Conservation (phyloP, 345 rosid species). For the Salix purpurea region DNA sequence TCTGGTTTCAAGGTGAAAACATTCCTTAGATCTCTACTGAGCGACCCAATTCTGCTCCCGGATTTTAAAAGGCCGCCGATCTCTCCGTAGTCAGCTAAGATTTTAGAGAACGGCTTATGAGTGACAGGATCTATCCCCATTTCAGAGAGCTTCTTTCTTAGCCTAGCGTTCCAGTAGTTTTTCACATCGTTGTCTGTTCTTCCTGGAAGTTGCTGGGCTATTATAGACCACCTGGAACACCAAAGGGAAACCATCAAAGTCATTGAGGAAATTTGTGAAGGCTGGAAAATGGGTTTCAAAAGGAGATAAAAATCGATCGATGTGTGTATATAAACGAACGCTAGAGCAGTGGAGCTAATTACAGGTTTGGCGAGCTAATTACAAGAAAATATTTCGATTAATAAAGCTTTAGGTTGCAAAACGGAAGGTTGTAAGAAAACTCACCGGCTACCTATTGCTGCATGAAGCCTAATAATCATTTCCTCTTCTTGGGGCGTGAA, state of each 20-base stretch:
- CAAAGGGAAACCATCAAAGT: background rate
- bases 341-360: background rate
- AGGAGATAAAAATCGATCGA: background rate
- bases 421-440: background rate
- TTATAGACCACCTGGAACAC: conserved; percentile 72
- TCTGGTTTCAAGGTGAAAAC: conserved; percentile 26
- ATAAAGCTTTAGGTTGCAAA: background rate
- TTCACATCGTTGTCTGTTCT: conserved; percentile 94
- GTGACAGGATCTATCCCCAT: conserved; percentile 96
- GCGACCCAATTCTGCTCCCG: conserved; percentile 40
- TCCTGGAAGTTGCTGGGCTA: conserved; percentile 89
- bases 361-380: background rate
- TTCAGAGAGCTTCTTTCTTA: conserved; percentile 76
- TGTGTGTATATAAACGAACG: background rate
- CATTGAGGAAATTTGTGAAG: background rate
- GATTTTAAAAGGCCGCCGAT: conserved; percentile 54
- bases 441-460: conserved; percentile 89
- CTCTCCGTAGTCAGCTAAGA: conserved; percentile 80
- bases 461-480: conserved; percentile 73
- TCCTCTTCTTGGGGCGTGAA: conserved; percentile 89
- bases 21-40: conserved; percentile 39
- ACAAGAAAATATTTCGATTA: background rate
- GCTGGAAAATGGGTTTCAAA: background rate
- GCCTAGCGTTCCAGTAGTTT: conserved; percentile 88
- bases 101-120: conserved; percentile 85